Evolutionary conservation across 2,329 filamentous ascomycete genomes (phyloP).

Genomic region (Aureobasidium sp.): DNA sequence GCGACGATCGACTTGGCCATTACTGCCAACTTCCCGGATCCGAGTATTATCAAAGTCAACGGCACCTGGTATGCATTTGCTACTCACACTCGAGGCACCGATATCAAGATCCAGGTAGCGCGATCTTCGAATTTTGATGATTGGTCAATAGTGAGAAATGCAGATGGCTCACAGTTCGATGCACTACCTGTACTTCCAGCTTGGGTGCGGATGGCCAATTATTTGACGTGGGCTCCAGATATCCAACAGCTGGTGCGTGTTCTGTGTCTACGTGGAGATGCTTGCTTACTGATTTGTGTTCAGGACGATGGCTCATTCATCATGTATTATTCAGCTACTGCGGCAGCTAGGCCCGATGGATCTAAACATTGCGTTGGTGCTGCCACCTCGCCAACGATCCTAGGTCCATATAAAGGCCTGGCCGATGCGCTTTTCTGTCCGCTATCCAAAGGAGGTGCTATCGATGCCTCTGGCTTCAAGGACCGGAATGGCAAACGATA

Average conservation of each 20-base stretch:
- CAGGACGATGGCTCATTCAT: constrained; percentile 23
- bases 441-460: constrained; percentile 24
- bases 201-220: constrained; percentile 47
- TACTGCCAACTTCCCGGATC: constrained; percentile 33
- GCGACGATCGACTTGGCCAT: constrained; percentile 16
- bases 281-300: neutral
- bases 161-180: constrained; percentile 36
- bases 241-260: constrained; percentile 39
- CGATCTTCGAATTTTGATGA: constrained; percentile 42
- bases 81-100: constrained; percentile 35
- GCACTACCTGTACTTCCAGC: constrained; percentile 46
- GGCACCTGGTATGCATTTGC: constrained; percentile 53
- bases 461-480: constrained; percentile 26
- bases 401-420: constrained; percentile 24
- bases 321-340: constrained; percentile 28
- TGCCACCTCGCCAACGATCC: constrained; percentile 22
- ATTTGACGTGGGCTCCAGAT: constrained; percentile 56
- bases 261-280: neutral
- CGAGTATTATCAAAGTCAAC: constrained; percentile 44
- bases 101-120: constrained; percentile 48
- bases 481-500: constrained; percentile 24
- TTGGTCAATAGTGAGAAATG: constrained; percentile 42
- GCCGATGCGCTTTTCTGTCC: constrained; percentile 24
- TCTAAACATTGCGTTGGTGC: constrained; percentile 27
- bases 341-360: constrained; percentile 17